These are phyloP conservation scores for Lachnellula cervina DNA, from an alignment of 2,329 filamentous ascomycete genomes.

Conservation along the genomic window DNA sequence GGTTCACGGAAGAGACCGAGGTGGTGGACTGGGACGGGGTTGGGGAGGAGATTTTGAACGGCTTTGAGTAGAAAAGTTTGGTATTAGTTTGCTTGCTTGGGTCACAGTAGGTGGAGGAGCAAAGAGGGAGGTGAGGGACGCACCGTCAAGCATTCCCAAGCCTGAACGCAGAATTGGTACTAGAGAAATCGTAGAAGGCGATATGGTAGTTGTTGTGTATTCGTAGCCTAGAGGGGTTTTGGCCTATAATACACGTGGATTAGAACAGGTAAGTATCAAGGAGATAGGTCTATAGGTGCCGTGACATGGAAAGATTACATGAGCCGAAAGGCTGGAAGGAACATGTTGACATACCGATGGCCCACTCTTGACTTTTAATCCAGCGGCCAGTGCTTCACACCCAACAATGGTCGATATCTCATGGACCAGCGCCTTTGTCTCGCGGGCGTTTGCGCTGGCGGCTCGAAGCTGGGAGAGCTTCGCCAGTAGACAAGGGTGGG, in stretches of 20 bases:
- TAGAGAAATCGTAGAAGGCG: constrained; percentile 64
- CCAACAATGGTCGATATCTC: constrained; percentile 81
- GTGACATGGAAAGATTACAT: not conserved
- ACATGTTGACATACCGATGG: constrained; percentile 51
- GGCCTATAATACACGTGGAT: constrained; percentile 49
- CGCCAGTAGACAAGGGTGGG: constrained; percentile 77
- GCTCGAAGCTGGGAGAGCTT: constrained; percentile 90
- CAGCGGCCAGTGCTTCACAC: constrained; percentile 70
- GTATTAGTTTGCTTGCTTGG: not conserved
- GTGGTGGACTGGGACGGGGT: constrained; percentile 79
- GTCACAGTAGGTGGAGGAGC: not conserved
- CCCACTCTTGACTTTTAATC: constrained; percentile 51
- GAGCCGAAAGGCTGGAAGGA: not conserved
- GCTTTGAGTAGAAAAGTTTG: constrained; percentile 41
- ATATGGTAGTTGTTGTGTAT: constrained; percentile 61
- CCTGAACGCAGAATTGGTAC: constrained; percentile 92
- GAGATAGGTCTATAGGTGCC: not conserved
- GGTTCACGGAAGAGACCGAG: constrained; percentile 92
- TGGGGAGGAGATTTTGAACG: constrained; percentile 75
- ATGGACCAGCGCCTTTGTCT: constrained; percentile 77
- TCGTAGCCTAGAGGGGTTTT: constrained; percentile 72
- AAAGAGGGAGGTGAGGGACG: constrained; percentile 12
- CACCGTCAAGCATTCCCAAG: constrained; percentile 83
- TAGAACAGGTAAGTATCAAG: constrained; percentile 1
- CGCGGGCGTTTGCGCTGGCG: constrained; percentile 60